phyloP scores from a whole-genome alignment of 345 rosid genomes.

The Eucalyptus caleyi region DNA sequence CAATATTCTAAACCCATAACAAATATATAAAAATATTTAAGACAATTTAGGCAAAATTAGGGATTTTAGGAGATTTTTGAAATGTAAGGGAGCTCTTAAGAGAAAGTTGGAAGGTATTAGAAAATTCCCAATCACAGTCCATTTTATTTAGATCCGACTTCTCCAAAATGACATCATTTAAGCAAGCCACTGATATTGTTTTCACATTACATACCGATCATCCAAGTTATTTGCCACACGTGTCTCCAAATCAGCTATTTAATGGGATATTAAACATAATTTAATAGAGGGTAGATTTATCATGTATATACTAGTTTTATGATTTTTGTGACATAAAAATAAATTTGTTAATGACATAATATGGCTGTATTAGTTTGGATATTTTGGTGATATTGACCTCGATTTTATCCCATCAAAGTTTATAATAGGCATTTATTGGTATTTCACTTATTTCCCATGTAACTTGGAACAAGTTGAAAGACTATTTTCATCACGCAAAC shows the following conservation, averaged over 20 bases:
- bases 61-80: neutral
- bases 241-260: neutral
- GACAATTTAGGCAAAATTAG: neutral
- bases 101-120: neutral
- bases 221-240: neutral
- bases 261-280: neutral
- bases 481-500: neutral
- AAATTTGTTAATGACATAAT: neutral
- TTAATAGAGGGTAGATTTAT: neutral
- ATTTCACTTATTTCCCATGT: neutral
- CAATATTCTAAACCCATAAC: neutral
- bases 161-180: neutral
- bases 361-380: neutral
- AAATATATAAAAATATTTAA: neutral
- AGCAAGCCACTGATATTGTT: neutral
- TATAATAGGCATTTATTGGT: neutral
- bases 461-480: neutral
- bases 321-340: neutral
- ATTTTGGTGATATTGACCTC: neutral
- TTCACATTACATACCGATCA: neutral
- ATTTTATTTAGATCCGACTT: neutral
- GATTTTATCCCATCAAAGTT: neutral
- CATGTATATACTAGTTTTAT: neutral
- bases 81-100: neutral
- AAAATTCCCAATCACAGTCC: neutral